phyloP scores from a whole-genome alignment of 1,284 basidiomycete genomes.

The Entoloma clypeatum region DNA sequence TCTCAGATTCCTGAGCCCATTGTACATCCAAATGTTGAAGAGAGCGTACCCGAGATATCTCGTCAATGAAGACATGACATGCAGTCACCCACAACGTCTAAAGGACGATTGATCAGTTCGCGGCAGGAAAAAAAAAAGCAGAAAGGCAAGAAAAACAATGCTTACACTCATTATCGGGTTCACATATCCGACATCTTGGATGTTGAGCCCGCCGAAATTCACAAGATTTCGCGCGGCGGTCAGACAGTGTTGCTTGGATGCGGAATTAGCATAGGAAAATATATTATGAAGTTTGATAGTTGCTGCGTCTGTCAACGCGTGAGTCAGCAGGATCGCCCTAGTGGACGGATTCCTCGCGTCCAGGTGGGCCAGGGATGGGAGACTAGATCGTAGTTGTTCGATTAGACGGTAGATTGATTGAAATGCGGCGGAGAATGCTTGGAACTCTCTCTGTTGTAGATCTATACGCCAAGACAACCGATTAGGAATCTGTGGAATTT shows the following conservation, averaged over 20 bases:
- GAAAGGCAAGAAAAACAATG: constrained; percentile 12
- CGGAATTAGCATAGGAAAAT: constrained; percentile 34
- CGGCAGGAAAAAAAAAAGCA: constrained; percentile 7
- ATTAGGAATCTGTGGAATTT: too few species aligned
- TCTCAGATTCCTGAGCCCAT: constrained; percentile 25
- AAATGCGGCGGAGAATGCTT: constrained; percentile 35
- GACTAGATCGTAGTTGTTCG: constrained; percentile 32
- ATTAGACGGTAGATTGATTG: constrained; percentile 38
- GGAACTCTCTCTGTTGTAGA: constrained; percentile 34
- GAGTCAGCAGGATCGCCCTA: constrained; percentile 34
- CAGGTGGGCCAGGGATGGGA: constrained; percentile 30
- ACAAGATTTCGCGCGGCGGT: constrained; percentile 39
- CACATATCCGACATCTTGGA: constrained; percentile 34
- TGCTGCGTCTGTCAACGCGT: constrained; percentile 39
- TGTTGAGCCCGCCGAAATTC: constrained; percentile 33
- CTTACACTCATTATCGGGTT: constrained; percentile 48
- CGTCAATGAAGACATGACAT: constrained; percentile 40
- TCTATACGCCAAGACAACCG: constrained; percentile 23
- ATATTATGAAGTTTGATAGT: constrained; percentile 41
- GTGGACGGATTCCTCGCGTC: constrained; percentile 29
- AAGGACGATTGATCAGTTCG: constrained; percentile 3
- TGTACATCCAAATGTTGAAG: constrained; percentile 20
- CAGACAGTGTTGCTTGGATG: constrained; percentile 38
- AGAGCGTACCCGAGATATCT: constrained; percentile 36
- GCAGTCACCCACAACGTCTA: constrained; percentile 42